Evolutionary conservation across 768 basidiomycete species (phyloP), one percentile per base, ranked within the genome.

Genomic region (Naganishia antarctica): DNA sequence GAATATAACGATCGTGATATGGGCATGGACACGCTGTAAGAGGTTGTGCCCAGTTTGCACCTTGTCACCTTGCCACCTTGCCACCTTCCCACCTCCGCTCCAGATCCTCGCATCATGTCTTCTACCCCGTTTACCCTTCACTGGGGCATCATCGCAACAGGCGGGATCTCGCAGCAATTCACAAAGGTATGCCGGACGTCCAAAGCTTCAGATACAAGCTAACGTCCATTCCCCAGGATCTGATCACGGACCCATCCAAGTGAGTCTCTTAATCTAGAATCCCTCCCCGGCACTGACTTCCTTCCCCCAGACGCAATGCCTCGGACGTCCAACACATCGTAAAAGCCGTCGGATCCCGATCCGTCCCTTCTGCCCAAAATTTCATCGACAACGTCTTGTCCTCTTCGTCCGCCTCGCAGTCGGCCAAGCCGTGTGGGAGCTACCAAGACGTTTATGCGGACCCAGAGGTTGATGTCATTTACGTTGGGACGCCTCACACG

Each of bases 81-180:
- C n/a, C n/a, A n/a, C n/a, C n/a, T n/a, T 12, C 6, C 47, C 3
- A n/a, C n/a, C 21, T 48, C 47, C 25, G 13, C 47, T 48, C 13
- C 21, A 21, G 25, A 31, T 31, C 16, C 29, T 31, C 49, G n/a
- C n/a, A 49, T 13, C 47, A 49, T 49, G 47, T 11, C 47, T 7
- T 5, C 50, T 21, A 32, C 63, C 23, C 46, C 58, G 11, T 63
- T 51, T 23, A 65, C 64, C 5, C 49, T 90, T 60, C 84, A 84
- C 61, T 91, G 90, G 91, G 90, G 91, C 18, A 88, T 92, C 68
- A 87, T 94, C 66, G 88, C 89, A 13, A 90, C 90, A 1, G 70
- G 70, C 25, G 43, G 13, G 9, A 44, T 44, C 43, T 12, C 43
- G 9, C 43, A 44, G 43, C 43, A 44, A 15, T 44, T 44, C 43